Evolutionary conservation across 331 rosid species (phyloP).

Genomic region (Malus hybrid): DNA sequence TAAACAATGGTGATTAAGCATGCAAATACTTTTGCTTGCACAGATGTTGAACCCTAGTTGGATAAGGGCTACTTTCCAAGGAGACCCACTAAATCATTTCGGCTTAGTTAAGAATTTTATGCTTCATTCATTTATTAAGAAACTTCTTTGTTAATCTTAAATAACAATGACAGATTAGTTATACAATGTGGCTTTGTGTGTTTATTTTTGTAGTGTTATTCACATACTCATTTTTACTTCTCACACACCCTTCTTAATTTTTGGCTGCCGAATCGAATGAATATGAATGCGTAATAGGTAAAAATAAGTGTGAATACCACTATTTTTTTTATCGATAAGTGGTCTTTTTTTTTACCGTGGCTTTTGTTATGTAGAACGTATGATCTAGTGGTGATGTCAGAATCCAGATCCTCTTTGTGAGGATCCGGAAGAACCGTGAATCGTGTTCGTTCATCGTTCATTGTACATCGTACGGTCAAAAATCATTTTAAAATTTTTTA

Average conservation of each 20-base stretch:
- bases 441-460: no score
- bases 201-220: no score
- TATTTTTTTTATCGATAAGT: no score
- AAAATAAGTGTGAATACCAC: no score
- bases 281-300: no score
- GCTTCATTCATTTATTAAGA: neutral
- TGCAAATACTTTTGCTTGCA: constrained; percentile 14
- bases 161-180: neutral
- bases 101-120: constrained; percentile 1
- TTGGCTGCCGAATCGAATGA: no score
- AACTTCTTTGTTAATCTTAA: neutral
- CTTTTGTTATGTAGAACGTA: neutral
- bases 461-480: no score
- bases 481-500: no score
- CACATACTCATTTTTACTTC: no score
- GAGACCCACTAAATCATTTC: constrained; percentile 26
- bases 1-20: constrained; percentile 11
- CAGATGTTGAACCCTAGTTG: constrained; percentile 30
- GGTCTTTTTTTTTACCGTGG: neutral
- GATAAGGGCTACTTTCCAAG: constrained; percentile 26
- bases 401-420: no score
- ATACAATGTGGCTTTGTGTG: neutral
- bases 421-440: no score
- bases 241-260: no score
- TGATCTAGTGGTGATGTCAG: neutral